A percentile compares a stretch with the other conserved stretches of the same genome.
Evolutionary conservation across 192 early-diverging fungal species (phyloP).

Genomic region (Podila minutissima): DNA sequence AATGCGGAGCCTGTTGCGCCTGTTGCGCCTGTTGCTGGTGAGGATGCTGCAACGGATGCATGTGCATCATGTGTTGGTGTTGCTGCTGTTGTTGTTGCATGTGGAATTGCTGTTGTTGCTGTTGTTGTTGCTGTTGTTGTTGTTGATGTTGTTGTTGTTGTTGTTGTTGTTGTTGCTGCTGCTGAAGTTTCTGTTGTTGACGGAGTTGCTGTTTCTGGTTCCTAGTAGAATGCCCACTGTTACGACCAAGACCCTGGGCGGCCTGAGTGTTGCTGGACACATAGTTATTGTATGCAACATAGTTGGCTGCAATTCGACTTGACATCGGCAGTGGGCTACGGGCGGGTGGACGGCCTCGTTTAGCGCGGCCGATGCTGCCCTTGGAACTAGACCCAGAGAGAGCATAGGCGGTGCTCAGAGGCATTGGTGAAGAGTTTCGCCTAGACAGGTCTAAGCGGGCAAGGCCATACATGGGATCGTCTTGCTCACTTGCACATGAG

Average conservation of each 20-base stretch:
- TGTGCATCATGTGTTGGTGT: constrained; percentile 7
- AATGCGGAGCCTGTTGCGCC: neutral
- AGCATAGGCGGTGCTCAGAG: constrained; percentile 26
- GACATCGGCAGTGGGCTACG: constrained; percentile 40
- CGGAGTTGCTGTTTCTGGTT: constrained; percentile 46
- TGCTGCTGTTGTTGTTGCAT: constrained; percentile 5
- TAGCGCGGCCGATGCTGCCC: constrained; percentile 6
- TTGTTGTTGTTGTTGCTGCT: constrained; percentile 31
- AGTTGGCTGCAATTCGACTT: constrained; percentile 47
- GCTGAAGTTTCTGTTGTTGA: constrained; percentile 39
- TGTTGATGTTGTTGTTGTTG: constrained; percentile 21
- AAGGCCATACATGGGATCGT: constrained; percentile 45
- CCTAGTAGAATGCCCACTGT: constrained; percentile 21
- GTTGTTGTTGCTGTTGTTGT: constrained; percentile 36
- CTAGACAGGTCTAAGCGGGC: constrained; percentile 43
- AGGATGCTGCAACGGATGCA: neutral
- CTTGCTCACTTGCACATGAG: constrained; percentile 41
- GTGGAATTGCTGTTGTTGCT: constrained; percentile 12
- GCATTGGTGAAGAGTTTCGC: constrained; percentile 48
- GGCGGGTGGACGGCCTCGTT: constrained; percentile 33
- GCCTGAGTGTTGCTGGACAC: constrained; percentile 51
- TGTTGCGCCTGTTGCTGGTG: neutral
- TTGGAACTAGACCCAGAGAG: constrained; percentile 18
- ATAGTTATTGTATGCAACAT: constrained; percentile 52
- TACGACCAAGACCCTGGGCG: constrained; percentile 44